phyloP scores from a whole-genome alignment of 352 stramenopile species.

The Saprolegnia parasitica region DNA sequence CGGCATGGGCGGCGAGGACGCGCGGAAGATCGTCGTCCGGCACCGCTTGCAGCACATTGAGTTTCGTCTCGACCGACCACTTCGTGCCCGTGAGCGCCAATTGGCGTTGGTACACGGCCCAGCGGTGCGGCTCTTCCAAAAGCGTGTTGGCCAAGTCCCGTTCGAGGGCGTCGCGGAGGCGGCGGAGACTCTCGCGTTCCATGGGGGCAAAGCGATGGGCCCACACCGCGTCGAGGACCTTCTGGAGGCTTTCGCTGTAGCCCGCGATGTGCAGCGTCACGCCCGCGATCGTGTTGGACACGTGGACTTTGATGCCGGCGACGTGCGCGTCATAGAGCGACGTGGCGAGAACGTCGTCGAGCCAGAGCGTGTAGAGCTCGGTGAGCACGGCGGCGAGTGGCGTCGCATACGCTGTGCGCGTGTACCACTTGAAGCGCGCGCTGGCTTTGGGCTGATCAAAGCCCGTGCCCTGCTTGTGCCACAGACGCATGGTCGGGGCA shows the following conservation, averaged over 20 bases:
- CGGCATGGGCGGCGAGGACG: slow-evolving; percentile 37
- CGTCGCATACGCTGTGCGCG: slow-evolving; percentile 34
- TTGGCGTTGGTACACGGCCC: slow-evolving; percentile 38
- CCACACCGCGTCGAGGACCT: slow-evolving; percentile 39
- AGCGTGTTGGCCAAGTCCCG: slow-evolving; percentile 50
- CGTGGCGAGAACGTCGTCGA: slow-evolving; percentile 46
- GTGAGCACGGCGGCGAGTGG: slow-evolving; percentile 38
- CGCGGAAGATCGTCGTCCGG: slow-evolving; percentile 17
- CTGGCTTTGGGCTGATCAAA: slow-evolving; percentile 64
- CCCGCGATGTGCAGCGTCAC: slow-evolving; percentile 43
- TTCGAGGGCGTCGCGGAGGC: slow-evolving; percentile 38
- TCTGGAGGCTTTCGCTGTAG: slow-evolving; percentile 45
- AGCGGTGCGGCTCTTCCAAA: slow-evolving; percentile 44
- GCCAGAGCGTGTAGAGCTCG: slow-evolving; percentile 36
- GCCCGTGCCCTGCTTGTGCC: slow-evolving; percentile 50
- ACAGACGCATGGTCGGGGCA: slow-evolving; percentile 32
- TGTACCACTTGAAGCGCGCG: slow-evolving; percentile 41
- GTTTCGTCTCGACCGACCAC: slow-evolving; percentile 40
- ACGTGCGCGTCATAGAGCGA: slow-evolving; percentile 36
- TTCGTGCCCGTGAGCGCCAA: slow-evolving; percentile 36
- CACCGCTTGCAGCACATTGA: slow-evolving; percentile 34
- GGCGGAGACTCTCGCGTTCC: slow-evolving; percentile 38
- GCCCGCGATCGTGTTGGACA: slow-evolving; percentile 38
- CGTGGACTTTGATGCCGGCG: slow-evolving; percentile 35
- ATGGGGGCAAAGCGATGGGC: slow-evolving; percentile 34